phyloP scores from a whole-genome alignment of 768 basidiomycete species.

The Chlorophyllum brunneum region DNA sequence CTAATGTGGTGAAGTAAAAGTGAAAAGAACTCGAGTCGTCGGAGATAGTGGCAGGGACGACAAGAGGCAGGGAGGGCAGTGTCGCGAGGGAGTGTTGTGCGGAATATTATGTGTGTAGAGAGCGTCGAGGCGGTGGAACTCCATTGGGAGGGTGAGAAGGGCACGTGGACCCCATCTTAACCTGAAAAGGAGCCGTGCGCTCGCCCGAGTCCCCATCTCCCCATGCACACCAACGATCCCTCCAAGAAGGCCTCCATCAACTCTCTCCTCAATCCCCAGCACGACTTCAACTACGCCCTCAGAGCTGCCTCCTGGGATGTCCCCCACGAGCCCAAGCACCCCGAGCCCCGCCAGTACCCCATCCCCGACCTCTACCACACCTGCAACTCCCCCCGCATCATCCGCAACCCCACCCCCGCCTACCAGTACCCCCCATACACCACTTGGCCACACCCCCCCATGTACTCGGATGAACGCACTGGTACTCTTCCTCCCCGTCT shows the following conservation, averaged over 20 bases:
- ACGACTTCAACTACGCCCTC: conserved; percentile 17
- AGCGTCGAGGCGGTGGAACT: neutral
- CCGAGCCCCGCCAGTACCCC: conserved; percentile 10
- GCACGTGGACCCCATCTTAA: conserved; percentile 2
- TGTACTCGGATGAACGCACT: conserved; percentile 57
- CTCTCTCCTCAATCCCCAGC: conserved; percentile 38
- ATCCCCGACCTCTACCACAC: conserved; percentile 13
- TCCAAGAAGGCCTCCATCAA: conserved; percentile 39
- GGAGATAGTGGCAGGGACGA: neutral
- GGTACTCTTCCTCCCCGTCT: conserved; percentile 33
- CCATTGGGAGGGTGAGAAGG: neutral
- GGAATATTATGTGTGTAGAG: conserved; percentile 3
- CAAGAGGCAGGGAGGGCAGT: neutral
- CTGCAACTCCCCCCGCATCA: conserved; percentile 23
- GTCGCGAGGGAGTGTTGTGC: neutral
- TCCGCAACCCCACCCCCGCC: conserved; percentile 23
- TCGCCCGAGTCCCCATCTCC: neutral
- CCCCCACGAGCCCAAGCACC: conserved; percentile 5
- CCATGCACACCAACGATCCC: conserved; percentile 33
- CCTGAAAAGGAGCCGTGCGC: conserved; percentile 4
- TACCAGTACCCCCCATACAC: conserved; percentile 13
- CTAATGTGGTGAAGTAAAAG: conserved; percentile 1
- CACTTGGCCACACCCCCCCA: conserved; percentile 24
- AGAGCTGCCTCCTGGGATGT: conserved; percentile 20
- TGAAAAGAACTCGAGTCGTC: neutral